Evolutionary conservation across 257 asterid genomes (phyloP), one percentile per base, ranked within the genome.

Genomic region (Ocimum tenuiflorum): DNA sequence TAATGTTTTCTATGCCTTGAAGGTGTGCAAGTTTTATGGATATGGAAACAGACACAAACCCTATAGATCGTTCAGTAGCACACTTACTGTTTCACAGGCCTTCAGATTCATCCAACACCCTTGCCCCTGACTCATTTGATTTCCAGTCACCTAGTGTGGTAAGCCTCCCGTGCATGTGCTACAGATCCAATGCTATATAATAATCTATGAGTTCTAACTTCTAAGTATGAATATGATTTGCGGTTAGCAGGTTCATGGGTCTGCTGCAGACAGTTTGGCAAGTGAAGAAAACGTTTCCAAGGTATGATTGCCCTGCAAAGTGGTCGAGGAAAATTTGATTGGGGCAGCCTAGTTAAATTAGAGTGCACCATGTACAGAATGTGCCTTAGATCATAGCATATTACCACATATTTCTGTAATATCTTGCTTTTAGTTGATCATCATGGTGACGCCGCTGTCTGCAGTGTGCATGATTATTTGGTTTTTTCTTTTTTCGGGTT

Each of bases 1-100:
- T 67, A 38, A 43, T 64, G 10, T 46, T 33, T 31, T 49, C 58
- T 69, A 2, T 27, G 31, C 67, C 15, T 51, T 75, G 36, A 73
- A 81, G 88, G 78, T 81, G 74, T 72, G 48, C 73, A 54, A 76
- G 83, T 55, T 82, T 75, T 75, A 42, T 86, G 82, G 91, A 76
- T 58, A 81, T 88, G 38, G 97, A 91, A 75, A 83, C 94, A 2
- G 82, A 83, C 60, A 91, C 97, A 24, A 88, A 91, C 75, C 94
- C 96, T 23, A 80, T 88, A 70, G 97, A 91, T 47, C 86, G 97
- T 68, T 88, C 97, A 18, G 75, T 91, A 23, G 97, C 97, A 0
- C 97, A 91, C 70, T 68, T 91, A 58, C 52, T 91, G 81, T 91
- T 88, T 73, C 87, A 88, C 74, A 70, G 88, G 79, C 83, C 94